Evolutionary conservation across 495 filamentous ascomycete genomes (phyloP).

Genomic region (Eremomyces bilateralis): DNA sequence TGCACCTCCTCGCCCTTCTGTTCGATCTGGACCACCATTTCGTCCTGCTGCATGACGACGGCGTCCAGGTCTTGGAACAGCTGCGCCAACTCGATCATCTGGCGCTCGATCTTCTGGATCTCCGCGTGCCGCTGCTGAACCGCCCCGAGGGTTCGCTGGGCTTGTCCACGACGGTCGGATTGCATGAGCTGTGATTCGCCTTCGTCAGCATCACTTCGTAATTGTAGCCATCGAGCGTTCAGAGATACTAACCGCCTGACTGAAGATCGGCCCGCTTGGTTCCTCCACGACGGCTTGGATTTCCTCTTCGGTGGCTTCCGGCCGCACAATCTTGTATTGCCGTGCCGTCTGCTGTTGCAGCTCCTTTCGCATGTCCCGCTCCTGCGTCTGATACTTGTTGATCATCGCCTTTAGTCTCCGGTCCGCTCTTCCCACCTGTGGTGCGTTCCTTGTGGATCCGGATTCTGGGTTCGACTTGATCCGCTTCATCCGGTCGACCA

Average conservation of each 20-base stretch:
- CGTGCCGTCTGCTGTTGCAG: conserved; percentile 64
- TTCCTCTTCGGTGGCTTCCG: conserved; percentile 64
- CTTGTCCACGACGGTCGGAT: conserved; percentile 57
- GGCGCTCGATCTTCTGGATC: conserved; percentile 74
- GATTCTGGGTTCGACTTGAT: conserved; percentile 63
- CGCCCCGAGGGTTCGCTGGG: conserved; percentile 49
- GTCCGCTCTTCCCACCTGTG: conserved; percentile 61
- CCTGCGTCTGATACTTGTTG: conserved; percentile 54
- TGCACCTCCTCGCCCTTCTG: conserved; percentile 58
- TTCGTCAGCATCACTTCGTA: conserved; percentile 6
- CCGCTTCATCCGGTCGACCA: conserved; percentile 50
- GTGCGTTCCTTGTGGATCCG: conserved; percentile 41
- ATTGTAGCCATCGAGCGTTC: too few species aligned
- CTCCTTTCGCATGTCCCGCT: conserved; percentile 53
- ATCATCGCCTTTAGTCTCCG: conserved; percentile 58
- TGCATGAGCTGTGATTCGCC: conserved; percentile 25
- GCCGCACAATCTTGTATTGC: conserved; percentile 74
- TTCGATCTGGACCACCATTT: conserved; percentile 53
- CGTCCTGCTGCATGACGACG: conserved; percentile 65
- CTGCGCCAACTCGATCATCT: conserved; percentile 64
- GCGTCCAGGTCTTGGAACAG: conserved; percentile 72
- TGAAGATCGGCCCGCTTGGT: conserved; percentile 49
- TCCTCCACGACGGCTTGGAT: conserved; percentile 54
- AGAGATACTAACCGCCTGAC: conserved; percentile 43
- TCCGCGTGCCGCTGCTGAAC: conserved; percentile 70